phyloP scores from a whole-genome alignment of 148 eudicot genomes.

The Spergularia bocconei region DNA sequence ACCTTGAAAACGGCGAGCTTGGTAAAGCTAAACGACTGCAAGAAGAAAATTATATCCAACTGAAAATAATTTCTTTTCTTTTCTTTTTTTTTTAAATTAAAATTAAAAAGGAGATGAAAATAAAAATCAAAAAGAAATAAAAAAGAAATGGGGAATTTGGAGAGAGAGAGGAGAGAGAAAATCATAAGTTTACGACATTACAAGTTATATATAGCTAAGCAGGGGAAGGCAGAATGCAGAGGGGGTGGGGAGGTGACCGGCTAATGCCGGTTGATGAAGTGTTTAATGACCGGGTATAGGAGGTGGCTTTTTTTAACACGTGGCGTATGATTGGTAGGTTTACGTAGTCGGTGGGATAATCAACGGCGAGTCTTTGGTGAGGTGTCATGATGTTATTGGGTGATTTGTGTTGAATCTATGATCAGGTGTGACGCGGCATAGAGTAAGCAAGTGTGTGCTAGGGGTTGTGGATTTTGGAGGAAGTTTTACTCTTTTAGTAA shows the following conservation, averaged over 20 bases:
- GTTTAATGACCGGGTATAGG: conserved; percentile 27
- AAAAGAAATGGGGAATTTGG: background rate
- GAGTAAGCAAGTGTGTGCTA: background rate
- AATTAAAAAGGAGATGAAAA: background rate
- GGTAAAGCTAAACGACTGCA: conserved; percentile 16
- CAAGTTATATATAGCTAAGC: conserved; percentile 38
- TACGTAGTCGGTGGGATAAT: conserved; percentile 38
- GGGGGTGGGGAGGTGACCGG: conserved; percentile 35
- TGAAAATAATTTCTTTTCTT: background rate
- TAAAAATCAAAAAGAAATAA: background rate
- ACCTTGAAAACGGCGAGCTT: conserved; percentile 32
- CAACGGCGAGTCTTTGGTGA: conserved; percentile 15
- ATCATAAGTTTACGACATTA: background rate
- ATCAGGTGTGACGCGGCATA: conserved; percentile 9
- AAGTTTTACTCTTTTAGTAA: too few species aligned
- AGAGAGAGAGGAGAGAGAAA: conserved; percentile 20
- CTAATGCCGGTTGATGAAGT: conserved; percentile 35
- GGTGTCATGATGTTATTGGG: conserved; percentile 26
- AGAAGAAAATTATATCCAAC: background rate
- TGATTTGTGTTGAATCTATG: background rate
- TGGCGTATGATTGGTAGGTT: conserved; percentile 25
- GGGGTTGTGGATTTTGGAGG: too few species aligned
- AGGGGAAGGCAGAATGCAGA: conserved; percentile 19
- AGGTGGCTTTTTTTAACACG: conserved; percentile 36
- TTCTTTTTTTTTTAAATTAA: background rate